phyloP scores from a whole-genome alignment of 139 green algal genomes.

The Volvox africanus region DNA sequence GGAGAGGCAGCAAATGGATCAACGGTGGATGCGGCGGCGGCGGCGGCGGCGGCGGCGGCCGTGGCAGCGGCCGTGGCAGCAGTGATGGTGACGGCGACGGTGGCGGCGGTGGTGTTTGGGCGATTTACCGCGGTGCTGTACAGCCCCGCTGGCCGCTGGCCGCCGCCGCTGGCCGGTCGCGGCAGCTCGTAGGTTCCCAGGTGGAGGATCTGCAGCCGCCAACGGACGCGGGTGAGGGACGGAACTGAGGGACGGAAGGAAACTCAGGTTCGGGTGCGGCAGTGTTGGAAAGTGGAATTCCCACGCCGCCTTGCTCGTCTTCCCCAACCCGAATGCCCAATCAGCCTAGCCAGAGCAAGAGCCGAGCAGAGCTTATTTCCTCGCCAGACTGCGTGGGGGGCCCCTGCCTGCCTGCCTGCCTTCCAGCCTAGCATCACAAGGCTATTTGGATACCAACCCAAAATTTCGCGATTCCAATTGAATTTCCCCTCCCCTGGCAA shows the following conservation, averaged over 20 bases:
- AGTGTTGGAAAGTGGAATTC: no score
- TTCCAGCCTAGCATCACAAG: no score
- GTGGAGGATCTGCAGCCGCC: neutral
- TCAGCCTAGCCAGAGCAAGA: no score
- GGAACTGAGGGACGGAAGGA: neutral
- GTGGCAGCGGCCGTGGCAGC: neutral
- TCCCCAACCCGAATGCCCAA: no score
- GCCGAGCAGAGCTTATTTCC: no score
- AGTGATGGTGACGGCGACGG: neutral
- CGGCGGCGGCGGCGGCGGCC: neutral
- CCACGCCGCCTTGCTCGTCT: no score
- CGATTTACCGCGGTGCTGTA: neutral
- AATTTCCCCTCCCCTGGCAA: no score
- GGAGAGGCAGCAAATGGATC: neutral
- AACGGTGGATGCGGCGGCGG: neutral
- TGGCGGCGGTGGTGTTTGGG: neutral
- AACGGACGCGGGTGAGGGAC: neutral
- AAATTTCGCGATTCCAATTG: no score
- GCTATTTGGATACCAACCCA: no score
- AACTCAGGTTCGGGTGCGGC: no score
- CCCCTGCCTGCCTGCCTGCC: no score
- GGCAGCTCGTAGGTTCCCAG: neutral
- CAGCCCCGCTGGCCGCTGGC: neutral
- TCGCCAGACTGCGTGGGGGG: no score
- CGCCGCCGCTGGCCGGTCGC: neutral